Conservation (phyloP, 345 rosid genomes). For the Aethionema arabicum region DNA sequence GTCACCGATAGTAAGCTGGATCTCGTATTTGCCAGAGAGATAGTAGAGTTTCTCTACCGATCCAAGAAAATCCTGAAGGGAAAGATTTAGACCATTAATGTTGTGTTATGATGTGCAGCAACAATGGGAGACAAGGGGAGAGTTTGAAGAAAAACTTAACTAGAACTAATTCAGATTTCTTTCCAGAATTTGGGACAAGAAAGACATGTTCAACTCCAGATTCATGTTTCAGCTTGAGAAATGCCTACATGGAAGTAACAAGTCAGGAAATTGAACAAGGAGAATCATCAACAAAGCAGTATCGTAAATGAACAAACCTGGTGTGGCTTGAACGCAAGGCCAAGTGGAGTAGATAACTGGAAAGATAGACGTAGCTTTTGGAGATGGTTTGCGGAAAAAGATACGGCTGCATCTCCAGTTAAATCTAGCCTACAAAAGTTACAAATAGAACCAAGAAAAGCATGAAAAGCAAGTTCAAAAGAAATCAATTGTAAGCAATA, state of each 20-base stretch:
- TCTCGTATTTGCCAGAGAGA: conserved; percentile 82
- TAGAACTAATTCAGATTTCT: conserved; percentile 72
- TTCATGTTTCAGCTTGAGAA: conserved; percentile 87
- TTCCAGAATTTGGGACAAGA: conserved; percentile 70
- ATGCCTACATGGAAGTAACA: conserved; percentile 62
- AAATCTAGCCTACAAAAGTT: conserved; percentile 63
- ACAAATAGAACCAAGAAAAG: conserved; percentile 16
- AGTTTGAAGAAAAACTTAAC: conserved; percentile 50
- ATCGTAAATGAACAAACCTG: conserved; percentile 54
- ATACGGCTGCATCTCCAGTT: conserved; percentile 51
- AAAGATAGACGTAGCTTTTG: conserved; percentile 85
- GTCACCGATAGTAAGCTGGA: conserved; percentile 90
- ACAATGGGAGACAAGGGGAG: neutral
- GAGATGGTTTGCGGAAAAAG: conserved; percentile 92
- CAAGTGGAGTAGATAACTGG: conserved; percentile 64
- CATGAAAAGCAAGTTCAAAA: neutral
- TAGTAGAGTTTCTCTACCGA: conserved; percentile 92
- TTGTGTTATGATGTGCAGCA: neutral
- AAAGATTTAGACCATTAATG: conserved; percentile 20
- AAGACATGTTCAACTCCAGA: conserved; percentile 80
- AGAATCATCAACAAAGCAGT: conserved; percentile 10
- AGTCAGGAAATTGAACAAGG: conserved; percentile 27
- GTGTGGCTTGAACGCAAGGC: conserved; percentile 78
- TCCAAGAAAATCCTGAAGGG: conserved; percentile 82
- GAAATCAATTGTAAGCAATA: neutral